A percentile compares a stretch with the other conserved stretches of the same genome.
These are phyloP conservation scores for Cutaneotrichosporon sp. DNA, from an alignment of 1,284 basidiomycete genomes.

Conservation along the genomic window DNA sequence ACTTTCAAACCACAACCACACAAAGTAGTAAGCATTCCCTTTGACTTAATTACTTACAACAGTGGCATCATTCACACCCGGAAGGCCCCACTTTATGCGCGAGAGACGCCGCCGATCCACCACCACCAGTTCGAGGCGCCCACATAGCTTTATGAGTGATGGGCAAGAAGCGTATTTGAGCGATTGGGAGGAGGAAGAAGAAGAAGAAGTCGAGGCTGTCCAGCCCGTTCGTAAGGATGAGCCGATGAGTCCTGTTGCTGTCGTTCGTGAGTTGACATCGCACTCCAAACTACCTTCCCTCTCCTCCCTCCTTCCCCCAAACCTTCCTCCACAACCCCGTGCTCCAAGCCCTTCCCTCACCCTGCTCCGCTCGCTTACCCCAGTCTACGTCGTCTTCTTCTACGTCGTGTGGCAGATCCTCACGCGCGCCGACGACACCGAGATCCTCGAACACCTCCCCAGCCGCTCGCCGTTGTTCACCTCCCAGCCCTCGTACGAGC, in stretches of 20 bases:
- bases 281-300: neutral
- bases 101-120: conserved; percentile 10
- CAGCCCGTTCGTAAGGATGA: conserved; percentile 29
- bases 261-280: conserved; percentile 39
- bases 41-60: too few relatives aligned
- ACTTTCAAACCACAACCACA: too few relatives aligned
- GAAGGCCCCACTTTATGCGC: neutral
- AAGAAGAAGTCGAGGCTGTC: neutral
- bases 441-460: conserved; percentile 41
- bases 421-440: conserved; percentile 45
- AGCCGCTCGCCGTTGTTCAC: conserved; percentile 27
- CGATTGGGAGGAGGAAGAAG: conserved; percentile 6
- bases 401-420: conserved; percentile 50
- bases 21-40: too few relatives aligned
- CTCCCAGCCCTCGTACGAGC: neutral
- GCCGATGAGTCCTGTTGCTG: conserved; percentile 46
- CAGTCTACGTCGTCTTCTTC: conserved; percentile 48
- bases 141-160: conserved; percentile 13
- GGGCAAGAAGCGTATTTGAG: neutral
- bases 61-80: too few relatives aligned
- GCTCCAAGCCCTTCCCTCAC: too few relatives aligned
- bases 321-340: neutral
- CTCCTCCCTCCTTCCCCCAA: neutral
- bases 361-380: conserved; percentile 1
- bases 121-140: conserved; percentile 8